These are phyloP conservation scores for Hypholoma fasciculare DNA, from an alignment of 768 basidiomycete species.

Conservation along the genomic window DNA sequence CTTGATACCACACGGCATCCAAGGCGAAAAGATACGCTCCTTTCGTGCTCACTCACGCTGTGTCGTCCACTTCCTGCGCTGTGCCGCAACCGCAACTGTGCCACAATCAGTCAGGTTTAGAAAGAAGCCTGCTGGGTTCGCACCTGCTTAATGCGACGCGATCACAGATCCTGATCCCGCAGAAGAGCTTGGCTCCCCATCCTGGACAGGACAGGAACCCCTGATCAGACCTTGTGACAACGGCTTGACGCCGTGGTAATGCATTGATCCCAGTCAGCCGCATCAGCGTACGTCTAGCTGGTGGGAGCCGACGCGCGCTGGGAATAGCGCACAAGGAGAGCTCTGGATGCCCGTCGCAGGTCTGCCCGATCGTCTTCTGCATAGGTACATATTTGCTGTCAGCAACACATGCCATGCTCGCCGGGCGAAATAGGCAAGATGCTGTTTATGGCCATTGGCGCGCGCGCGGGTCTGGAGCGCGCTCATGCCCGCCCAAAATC, in stretches of 20 bases:
- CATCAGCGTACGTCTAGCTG: conserved; percentile 22
- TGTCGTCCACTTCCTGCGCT: conserved; percentile 12
- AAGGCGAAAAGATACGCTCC: background rate
- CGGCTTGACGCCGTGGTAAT: conserved; percentile 26
- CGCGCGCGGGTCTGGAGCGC: background rate
- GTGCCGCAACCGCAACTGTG: conserved; percentile 18
- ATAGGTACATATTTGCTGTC: conserved; percentile 26
- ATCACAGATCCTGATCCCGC: background rate
- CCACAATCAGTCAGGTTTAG: conserved; percentile 37
- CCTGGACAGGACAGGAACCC: conserved; percentile 24
- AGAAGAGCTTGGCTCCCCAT: conserved; percentile 23
- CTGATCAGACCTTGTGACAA: conserved; percentile 36
- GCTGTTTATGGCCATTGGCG: conserved; percentile 16
- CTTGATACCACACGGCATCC: too few relatives aligned
- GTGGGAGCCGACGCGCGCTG: conserved; percentile 21
- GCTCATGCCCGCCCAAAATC: background rate
- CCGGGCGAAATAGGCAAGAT: conserved; percentile 16
- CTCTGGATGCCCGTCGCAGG: conserved; percentile 3
- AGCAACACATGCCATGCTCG: conserved; percentile 12
- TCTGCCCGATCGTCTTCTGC: conserved; percentile 17
- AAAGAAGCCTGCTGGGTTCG: conserved; percentile 1
- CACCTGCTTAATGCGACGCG: background rate
- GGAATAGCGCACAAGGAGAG: conserved; percentile 10
- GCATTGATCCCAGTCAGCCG: conserved; percentile 19
- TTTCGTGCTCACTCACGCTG: conserved; percentile 14